Conservation (phyloP, 441 rosid genomes). For the Pelargonium australe region DNA sequence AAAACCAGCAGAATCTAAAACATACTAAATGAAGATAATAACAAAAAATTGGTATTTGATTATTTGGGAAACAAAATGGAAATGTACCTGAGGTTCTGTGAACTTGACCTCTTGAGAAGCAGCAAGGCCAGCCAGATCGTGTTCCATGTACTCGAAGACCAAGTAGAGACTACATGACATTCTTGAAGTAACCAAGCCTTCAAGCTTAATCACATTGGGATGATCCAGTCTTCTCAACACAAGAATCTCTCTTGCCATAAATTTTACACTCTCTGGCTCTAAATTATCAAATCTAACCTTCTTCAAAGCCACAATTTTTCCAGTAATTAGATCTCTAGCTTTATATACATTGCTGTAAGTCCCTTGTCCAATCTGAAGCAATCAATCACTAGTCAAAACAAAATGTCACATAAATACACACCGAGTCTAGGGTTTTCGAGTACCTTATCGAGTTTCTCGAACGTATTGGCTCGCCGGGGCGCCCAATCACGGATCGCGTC, state of each 20-base stretch:
- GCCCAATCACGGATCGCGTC: conserved; percentile 69
- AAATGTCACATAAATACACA: not conserved
- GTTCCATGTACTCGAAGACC: conserved; percentile 90
- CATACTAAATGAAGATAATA: conserved; percentile 3
- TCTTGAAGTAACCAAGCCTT: conserved; percentile 82
- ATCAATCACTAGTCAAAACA: not conserved
- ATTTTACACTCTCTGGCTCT: conserved; percentile 84
- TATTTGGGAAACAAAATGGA: not conserved
- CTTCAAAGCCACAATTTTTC: conserved; percentile 83
- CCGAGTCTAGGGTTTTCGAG: not conserved
- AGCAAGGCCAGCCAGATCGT: conserved; percentile 76
- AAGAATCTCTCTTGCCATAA: conserved; percentile 94
- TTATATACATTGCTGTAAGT: conserved; percentile 89
- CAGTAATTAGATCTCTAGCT: conserved; percentile 67
- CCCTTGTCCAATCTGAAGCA: conserved; percentile 75
- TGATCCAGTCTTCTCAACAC: conserved; percentile 57
- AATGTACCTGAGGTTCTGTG: conserved; percentile 70
- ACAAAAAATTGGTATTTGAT: not conserved
- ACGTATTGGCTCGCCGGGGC: conserved; percentile 74
- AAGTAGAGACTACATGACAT: conserved; percentile 78
- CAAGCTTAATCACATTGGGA: conserved; percentile 81
- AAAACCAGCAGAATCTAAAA: not conserved
- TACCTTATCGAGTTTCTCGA: conserved; percentile 86
- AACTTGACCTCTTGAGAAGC: conserved; percentile 64
- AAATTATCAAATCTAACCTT: conserved; percentile 82